Evolutionary conservation across 768 basidiomycete genomes (phyloP).

Genomic region (Macrolepiota dolichaula): DNA sequence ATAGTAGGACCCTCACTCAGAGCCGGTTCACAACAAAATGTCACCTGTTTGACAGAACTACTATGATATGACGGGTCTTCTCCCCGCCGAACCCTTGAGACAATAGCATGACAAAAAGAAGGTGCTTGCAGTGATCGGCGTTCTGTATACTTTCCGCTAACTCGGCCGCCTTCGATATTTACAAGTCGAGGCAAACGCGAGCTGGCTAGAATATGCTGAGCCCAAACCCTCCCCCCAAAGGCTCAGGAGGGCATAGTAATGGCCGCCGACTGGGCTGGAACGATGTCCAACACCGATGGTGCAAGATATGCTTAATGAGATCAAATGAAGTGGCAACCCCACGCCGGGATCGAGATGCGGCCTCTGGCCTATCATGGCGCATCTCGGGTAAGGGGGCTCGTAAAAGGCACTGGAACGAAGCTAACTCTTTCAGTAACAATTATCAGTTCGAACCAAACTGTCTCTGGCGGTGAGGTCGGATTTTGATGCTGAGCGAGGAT

Average conservation of each 20-base stretch:
- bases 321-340: constrained; percentile 1
- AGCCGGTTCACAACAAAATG: not conserved
- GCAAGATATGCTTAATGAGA: constrained; percentile 3
- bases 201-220: not conserved
- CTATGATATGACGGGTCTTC: not conserved
- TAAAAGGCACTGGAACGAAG: not conserved
- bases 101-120: not conserved
- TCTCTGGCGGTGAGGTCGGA: not conserved
- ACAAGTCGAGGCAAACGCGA: not conserved
- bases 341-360: not conserved
- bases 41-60: not conserved
- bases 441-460: not conserved
- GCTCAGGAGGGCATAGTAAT: not conserved
- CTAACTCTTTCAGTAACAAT: not conserved
- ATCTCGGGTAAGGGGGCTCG: not conserved
- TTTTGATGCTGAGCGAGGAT: not conserved
- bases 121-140: constrained; percentile 1
- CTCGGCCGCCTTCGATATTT: not conserved
- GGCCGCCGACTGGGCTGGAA: not conserved
- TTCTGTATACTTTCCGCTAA: not conserved
- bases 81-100: not conserved
- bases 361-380: not conserved
- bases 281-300: not conserved
- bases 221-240: not conserved
- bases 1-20: not conserved